Evolutionary conservation across 1,284 basidiomycete species (phyloP), one percentile per base, ranked within the genome.

Genomic region (Porogramme epimiltina): DNA sequence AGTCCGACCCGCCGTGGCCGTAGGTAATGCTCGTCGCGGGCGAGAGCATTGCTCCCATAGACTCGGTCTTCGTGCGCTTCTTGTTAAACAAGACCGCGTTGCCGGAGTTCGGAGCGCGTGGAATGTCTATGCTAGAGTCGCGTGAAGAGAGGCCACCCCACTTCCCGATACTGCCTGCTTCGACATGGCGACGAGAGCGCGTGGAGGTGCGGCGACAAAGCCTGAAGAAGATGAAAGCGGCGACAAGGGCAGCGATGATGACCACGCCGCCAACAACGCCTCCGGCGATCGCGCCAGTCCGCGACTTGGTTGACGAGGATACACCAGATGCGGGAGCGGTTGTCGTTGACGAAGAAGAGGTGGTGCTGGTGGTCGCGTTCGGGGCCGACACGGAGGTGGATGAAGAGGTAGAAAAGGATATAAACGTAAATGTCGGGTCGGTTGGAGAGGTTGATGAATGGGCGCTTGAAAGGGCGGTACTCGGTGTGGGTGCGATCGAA

Each of bases 211-310:
- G 59, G 20, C 56, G 58, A 41, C 63, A 62, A 38, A 64, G 47
- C 37, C 65, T 59, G 44, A 68, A 61, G 46, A 58, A 60, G 47
- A 67, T 50, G 42, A 69, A 49, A 5, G n/a, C n/a, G n/a, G n/a
- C n/a, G n/a, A n/a, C n/a, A n/a, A n/a, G n/a, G n/a, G n/a, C n/a
- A n/a, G n/a, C n/a, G n/a, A n/a, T n/a, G n/a, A n/a, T n/a, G n/a
- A 59, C 64, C 16, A 71, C 46, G 26, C 69, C 71, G 20, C 70
- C 71, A 22, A 73, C 54, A 24, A 73, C 66, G 25, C 70, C 69
- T 10, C 72, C 72, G 11, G 63, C 69, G 20, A 73, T 68, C 1
- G 69, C 70, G 10, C 70, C 70, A 1, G 60, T 54, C 23, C 67
- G 34, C 6, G 10, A 16, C 9, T 6, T n/a, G n/a, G 9, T 37